Conservation (phyloP, 2,329 filamentous ascomycete genomes). For the Xylaria polymorpha region DNA sequence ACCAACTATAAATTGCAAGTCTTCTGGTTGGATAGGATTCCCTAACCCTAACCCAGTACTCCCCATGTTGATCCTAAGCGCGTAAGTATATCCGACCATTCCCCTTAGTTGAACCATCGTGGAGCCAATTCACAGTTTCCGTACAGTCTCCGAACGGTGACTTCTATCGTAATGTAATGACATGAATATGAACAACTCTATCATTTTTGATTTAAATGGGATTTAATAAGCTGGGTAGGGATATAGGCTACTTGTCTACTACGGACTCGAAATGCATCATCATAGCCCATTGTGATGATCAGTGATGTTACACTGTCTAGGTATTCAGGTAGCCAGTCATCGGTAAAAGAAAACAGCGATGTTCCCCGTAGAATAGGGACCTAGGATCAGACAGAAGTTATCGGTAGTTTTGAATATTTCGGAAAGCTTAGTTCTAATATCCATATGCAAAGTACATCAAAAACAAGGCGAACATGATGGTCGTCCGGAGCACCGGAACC, state of each 20-base stretch:
- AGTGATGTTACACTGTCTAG: constrained; percentile 7
- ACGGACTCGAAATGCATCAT: not conserved
- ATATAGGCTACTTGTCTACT: not conserved
- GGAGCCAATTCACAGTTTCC: constrained; percentile 33
- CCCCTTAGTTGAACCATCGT: constrained; percentile 17
- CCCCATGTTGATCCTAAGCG: constrained; percentile 16
- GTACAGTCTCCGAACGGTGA: constrained; percentile 28
- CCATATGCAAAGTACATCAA: not conserved
- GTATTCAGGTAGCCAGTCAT: not conserved
- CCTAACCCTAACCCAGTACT: constrained; percentile 15
- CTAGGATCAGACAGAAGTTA: not conserved
- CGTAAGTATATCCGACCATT: constrained; percentile 32
- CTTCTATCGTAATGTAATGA: not conserved
- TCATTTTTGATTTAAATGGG: not conserved
- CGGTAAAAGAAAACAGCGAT: not conserved
- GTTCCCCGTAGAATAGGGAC: not conserved
- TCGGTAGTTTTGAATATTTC: not conserved
- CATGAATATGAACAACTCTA: not conserved
- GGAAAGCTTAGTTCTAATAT: not conserved
- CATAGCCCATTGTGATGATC: not conserved
- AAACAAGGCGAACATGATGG: not conserved
- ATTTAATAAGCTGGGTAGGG: not conserved
- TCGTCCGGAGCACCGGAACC: not conserved
- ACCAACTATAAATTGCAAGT: constrained; percentile 17
- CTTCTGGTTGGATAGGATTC: constrained; percentile 20